phyloP scores from a whole-genome alignment of 108 stramenopile species.

The Schizochytrium sp. region DNA sequence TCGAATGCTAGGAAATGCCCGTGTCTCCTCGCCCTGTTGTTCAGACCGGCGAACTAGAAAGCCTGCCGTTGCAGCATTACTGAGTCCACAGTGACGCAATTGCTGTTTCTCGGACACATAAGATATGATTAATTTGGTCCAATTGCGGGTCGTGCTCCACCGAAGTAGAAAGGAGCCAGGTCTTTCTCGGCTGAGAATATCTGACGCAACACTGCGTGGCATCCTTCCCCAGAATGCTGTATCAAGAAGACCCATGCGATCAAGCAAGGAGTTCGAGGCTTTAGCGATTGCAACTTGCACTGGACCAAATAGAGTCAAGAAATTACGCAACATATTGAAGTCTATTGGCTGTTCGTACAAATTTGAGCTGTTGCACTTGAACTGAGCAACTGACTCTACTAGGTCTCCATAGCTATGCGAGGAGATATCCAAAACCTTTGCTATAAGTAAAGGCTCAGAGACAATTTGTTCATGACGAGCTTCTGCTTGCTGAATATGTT shows the following conservation, averaged over 20 bases:
- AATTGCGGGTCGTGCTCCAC: background rate
- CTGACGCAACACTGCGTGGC: background rate
- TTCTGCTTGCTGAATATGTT: no score
- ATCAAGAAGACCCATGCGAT: background rate
- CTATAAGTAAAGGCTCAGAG: no score
- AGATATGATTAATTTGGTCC: background rate
- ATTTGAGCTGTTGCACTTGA: background rate
- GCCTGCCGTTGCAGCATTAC: background rate
- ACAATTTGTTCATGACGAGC: no score
- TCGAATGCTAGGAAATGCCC: background rate
- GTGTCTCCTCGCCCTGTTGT: background rate
- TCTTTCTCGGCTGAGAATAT: background rate
- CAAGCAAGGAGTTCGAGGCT: background rate
- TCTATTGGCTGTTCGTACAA: background rate
- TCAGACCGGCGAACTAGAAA: background rate
- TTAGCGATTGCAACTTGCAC: background rate
- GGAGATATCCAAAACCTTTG: no score
- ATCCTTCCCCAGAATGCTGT: constrained; percentile 7
- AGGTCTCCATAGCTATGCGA: background rate
- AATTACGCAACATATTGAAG: background rate
- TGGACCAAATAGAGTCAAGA: constrained; percentile 7
- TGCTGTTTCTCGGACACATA: background rate
- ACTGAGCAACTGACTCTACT: background rate
- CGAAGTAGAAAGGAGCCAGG: background rate
- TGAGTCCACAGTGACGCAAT: background rate